Percentiles rank a stretch among this genome's conserved stretches.
Conservation (phyloP, 257 asterid species). For the Echium plantagineum region DNA sequence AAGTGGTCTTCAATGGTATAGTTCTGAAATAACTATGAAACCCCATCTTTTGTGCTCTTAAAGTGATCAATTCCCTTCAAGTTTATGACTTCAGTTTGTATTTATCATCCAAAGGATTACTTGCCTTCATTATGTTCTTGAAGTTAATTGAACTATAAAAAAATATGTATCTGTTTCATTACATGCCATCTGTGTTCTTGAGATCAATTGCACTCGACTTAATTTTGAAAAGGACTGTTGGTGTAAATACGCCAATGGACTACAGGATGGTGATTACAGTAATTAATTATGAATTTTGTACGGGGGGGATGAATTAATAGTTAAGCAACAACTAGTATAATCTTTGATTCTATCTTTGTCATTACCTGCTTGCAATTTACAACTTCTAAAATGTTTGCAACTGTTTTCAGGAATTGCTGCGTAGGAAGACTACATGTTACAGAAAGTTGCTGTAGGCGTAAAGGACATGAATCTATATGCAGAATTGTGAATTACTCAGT, state of each 20-base stretch:
- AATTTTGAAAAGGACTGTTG: neutral
- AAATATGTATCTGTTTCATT: too few species aligned
- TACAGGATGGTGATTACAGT: neutral
- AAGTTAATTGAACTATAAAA: too few species aligned
- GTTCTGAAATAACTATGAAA: too few species aligned
- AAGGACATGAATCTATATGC: slow-evolving; percentile 22
- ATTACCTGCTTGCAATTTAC: neutral
- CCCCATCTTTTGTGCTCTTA: too few species aligned
- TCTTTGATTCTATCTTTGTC: neutral
- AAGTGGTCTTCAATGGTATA: too few species aligned
- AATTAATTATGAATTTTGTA: neutral
- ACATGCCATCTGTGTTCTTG: neutral
- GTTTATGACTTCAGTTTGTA: too few species aligned
- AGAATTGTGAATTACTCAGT: slow-evolving; percentile 24
- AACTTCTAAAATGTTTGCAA: slow-evolving; percentile 4
- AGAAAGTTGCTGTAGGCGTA: slow-evolving; percentile 26
- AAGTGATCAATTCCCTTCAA: too few species aligned
- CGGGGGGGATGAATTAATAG: neutral
- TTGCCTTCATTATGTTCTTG: too few species aligned
- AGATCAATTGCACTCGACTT: neutral
- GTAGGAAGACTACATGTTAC: slow-evolving; percentile 33
- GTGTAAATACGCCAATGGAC: neutral
- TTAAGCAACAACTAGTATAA: neutral
- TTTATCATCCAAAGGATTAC: too few species aligned
- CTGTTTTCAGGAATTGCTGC: slow-evolving; percentile 54